A percentile compares a stretch with the other conserved stretches of the same genome.
Evolutionary conservation across 805 yeast species (phyloP).

Genomic region (Cyberlindnera euphorbiiphila): DNA sequence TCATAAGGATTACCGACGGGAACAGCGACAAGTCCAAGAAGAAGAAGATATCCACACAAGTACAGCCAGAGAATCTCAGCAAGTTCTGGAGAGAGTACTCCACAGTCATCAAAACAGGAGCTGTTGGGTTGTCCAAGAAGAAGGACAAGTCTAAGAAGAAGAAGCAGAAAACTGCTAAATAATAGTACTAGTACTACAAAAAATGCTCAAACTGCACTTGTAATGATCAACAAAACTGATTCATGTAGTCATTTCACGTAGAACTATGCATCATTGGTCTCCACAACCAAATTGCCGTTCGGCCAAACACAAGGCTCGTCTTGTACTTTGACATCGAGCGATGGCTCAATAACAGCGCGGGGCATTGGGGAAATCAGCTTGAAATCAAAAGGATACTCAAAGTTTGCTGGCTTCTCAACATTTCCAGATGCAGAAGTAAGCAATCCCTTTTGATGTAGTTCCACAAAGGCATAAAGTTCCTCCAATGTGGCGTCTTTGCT

Average conservation of each 20-base stretch:
- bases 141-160: conserved; percentile 67
- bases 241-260: background rate
- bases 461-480: conserved; percentile 71
- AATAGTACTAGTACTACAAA: conserved; percentile 1
- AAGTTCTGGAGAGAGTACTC: conserved; percentile 76
- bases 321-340: conserved; percentile 29
- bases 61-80: conserved; percentile 56
- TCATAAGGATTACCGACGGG: conserved; percentile 68
- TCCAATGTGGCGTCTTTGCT: conserved; percentile 44
- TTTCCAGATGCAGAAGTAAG: conserved; percentile 20
- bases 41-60: conserved; percentile 68
- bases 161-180: conserved; percentile 45
- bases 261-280: conserved; percentile 21
- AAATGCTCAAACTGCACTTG: no score
- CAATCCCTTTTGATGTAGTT: conserved; percentile 38
- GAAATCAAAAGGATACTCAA: conserved; percentile 46
- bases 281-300: conserved; percentile 59
- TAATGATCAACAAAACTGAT: no score
- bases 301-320: conserved; percentile 54
- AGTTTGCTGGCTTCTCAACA: conserved; percentile 35
- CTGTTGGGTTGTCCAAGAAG: conserved; percentile 75
- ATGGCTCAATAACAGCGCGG: conserved; percentile 39
- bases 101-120: conserved; percentile 63
- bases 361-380: conserved; percentile 55
- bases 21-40: conserved; percentile 45